A percentile compares a stretch with the other conserved stretches of the same genome.
phyloP scores from a whole-genome alignment of 306 rosid genomes.

The Biancaea sappan region DNA sequence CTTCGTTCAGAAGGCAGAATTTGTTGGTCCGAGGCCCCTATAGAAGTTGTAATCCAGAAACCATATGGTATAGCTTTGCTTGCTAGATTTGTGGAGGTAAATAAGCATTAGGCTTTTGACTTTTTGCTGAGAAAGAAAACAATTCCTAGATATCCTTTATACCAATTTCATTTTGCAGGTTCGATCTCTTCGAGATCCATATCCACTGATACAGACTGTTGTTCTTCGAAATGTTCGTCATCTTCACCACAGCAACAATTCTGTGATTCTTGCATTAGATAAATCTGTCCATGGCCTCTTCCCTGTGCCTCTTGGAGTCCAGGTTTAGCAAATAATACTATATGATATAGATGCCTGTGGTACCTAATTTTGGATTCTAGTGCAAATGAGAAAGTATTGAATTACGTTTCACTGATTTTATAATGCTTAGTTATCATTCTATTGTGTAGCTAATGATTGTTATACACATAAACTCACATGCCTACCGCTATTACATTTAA shows the following conservation, averaged over 20 bases:
- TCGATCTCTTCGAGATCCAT: conserved; percentile 86
- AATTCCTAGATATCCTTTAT: neutral
- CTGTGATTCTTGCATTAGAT: conserved; percentile 71
- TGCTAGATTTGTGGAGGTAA: conserved; percentile 93
- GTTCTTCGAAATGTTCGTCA: conserved; percentile 88
- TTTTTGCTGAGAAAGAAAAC: neutral
- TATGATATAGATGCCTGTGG: neutral
- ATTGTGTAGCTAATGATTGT: neutral
- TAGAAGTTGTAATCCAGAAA: conserved; percentile 74
- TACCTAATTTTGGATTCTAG: conserved; percentile 26
- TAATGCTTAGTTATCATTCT: conserved; percentile 6
- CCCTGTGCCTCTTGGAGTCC: conserved; percentile 98
- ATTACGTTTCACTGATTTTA: conserved; percentile 11
- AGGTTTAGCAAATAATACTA: conserved; percentile 55
- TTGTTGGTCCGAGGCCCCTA: conserved; percentile 98
- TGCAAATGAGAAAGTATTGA: conserved; percentile 31
- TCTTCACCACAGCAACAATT: conserved; percentile 61
- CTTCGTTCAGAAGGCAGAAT: conserved; percentile 90
- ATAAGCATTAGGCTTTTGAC: conserved; percentile 3
- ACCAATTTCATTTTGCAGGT: conserved; percentile 56
- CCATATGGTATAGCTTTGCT: conserved; percentile 87
- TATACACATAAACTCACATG: neutral
- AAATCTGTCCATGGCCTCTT: conserved; percentile 86
- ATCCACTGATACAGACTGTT: conserved; percentile 88
- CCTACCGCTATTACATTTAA: neutral